A percentile compares a stretch with the other conserved stretches of the same genome.
Conservation (phyloP, 1,139 yeast species). For the Kodamaea ohmeri region DNA sequence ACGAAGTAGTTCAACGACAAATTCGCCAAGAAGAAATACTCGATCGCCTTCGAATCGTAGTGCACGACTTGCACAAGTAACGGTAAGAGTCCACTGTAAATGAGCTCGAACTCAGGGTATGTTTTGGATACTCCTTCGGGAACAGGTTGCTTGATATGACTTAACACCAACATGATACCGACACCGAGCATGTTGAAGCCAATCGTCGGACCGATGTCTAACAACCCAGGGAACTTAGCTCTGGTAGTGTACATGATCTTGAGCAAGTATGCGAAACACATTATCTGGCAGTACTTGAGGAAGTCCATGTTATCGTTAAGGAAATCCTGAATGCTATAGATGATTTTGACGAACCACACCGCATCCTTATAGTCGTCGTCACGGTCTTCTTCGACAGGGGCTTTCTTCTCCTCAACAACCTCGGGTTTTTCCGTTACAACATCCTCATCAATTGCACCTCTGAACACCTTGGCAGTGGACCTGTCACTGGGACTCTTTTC, state of each 20-base stretch:
- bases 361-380: constrained; percentile 15
- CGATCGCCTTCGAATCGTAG: constrained; percentile 19
- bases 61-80: constrained; percentile 24
- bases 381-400: constrained; percentile 10
- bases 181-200: constrained; percentile 40
- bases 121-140: constrained; percentile 16
- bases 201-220: constrained; percentile 24
- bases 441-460: constrained; percentile 3
- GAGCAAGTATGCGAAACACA: constrained; percentile 29
- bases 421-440: background rate
- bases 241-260: constrained; percentile 32
- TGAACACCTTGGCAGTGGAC: constrained; percentile 16
- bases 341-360: constrained; percentile 11
- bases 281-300: constrained; percentile 33
- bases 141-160: constrained; percentile 22
- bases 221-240: constrained; percentile 18
- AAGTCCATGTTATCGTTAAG: constrained; percentile 35
- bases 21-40: constrained; percentile 28
- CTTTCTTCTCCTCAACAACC: background rate
- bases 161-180: constrained; percentile 28
- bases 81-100: constrained; percentile 38
- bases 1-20: constrained; percentile 38
- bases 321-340: constrained; percentile 39
- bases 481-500: constrained; percentile 1
- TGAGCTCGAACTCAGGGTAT: constrained; percentile 40